Percentiles rank a stretch among this genome's conserved stretches.
Conservation (phyloP, 2,329 filamentous ascomycete genomes). For the Fusarium nematophilum region DNA sequence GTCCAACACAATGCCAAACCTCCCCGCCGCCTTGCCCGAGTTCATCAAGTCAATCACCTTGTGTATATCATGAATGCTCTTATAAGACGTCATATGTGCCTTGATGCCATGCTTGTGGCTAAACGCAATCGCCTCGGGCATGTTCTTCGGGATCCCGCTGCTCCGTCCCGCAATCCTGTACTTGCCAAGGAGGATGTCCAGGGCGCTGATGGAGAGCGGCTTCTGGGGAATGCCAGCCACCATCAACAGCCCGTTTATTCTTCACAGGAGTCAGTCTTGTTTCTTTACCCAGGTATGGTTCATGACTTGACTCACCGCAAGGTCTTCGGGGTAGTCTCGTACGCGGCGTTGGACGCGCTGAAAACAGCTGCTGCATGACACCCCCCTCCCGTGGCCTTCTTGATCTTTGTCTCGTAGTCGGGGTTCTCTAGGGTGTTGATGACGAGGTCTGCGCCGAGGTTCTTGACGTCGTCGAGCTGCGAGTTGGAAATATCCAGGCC, state of each 20-base stretch:
- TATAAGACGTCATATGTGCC: constrained; percentile 9
- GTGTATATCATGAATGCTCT: constrained; percentile 7
- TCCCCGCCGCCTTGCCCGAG: constrained; percentile 2
- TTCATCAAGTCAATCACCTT: constrained; percentile 15
- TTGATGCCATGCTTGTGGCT: constrained; percentile 19
- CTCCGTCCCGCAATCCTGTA: constrained; percentile 3
- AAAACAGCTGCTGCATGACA: constrained; percentile 3
- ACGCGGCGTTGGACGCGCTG: constrained; percentile 1
- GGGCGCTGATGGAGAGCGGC: constrained; percentile 11
- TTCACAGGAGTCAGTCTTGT: constrained; percentile 1
- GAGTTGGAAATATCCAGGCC: constrained; percentile 35
- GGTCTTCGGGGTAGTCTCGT: background rate
- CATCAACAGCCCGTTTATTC: constrained; percentile 23
- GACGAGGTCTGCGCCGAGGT: constrained; percentile 19
- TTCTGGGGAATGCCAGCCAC: constrained; percentile 25
- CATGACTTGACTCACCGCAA: background rate
- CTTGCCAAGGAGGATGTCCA: constrained; percentile 1
- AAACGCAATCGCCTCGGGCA: constrained; percentile 5
- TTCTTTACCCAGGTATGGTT: too few species aligned
- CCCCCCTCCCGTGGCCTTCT: constrained; percentile 1
- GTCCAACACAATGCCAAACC: constrained; percentile 5
- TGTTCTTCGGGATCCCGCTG: background rate
- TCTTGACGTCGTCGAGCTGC: constrained; percentile 22
- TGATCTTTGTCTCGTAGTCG: background rate
- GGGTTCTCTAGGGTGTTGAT: constrained; percentile 13